Conservation (phyloP, 768 basidiomycete genomes). For the Leccinum aurantiacum region DNA sequence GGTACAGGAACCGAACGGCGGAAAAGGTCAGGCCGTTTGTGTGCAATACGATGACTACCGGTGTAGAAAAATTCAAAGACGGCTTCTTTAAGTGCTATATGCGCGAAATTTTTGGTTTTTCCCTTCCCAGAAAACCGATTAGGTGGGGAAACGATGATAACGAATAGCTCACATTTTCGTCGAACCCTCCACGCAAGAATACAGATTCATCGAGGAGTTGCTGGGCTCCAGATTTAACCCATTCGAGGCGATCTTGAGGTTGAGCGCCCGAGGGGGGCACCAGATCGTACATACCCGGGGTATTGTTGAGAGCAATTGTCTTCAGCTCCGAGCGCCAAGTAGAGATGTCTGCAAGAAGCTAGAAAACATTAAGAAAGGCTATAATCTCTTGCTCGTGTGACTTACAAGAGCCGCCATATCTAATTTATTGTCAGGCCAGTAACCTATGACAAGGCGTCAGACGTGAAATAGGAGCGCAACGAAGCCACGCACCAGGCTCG, state of each 20-base stretch:
- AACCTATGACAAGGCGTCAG: too few species aligned
- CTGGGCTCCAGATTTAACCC: background rate
- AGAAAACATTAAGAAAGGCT: too few species aligned
- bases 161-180: background rate
- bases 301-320: too few species aligned
- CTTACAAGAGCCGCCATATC: too few species aligned
- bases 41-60: background rate
- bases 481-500: too few species aligned
- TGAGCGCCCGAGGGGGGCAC: background rate
- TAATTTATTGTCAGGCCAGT: too few species aligned
- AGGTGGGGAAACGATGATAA: background rate
- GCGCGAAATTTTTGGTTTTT: background rate
- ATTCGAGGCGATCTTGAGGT: background rate
- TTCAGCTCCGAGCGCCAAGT: too few species aligned
- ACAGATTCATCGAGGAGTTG: background rate
- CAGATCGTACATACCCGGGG: background rate
- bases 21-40: background rate
- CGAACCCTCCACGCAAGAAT: background rate
- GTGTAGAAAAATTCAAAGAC: background rate
- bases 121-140: background rate
- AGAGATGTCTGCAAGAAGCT: too few species aligned
- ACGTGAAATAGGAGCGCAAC: too few species aligned
- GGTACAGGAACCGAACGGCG: background rate
- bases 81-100: background rate
- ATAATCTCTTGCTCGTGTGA: too few species aligned